Percentiles rank a stretch among this genome's conserved stretches.
Conservation (phyloP, 352 stramenopile species). For the Phytophthora pseudosyringae region DNA sequence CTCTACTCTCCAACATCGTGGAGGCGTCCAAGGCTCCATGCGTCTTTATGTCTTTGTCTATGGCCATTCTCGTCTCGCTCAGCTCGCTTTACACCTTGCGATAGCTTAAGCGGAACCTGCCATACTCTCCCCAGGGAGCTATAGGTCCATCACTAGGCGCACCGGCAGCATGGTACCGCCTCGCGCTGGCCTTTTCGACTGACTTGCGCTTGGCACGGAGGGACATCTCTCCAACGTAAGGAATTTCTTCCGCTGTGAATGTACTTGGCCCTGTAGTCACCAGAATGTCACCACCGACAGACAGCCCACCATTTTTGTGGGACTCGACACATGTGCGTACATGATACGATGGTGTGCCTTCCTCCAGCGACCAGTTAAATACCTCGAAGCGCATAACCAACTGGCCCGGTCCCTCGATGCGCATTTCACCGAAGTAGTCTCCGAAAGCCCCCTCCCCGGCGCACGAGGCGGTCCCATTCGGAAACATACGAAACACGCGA, state of each 20-base stretch:
- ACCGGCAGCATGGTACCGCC: constrained; percentile 17
- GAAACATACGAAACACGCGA: constrained; percentile 62
- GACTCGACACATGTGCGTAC: constrained; percentile 53
- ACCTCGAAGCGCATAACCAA: constrained; percentile 60
- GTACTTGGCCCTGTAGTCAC: constrained; percentile 36
- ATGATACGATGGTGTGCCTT: constrained; percentile 43
- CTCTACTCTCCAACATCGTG: background rate
- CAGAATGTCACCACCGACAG: constrained; percentile 56
- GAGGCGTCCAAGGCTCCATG: background rate
- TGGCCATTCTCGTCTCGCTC: background rate
- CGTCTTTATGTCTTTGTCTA: background rate
- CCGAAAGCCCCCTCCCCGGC: constrained; percentile 53
- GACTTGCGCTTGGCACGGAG: constrained; percentile 55
- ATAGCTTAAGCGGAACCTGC: constrained; percentile 48
- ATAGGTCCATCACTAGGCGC: background rate
- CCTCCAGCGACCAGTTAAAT: constrained; percentile 49
- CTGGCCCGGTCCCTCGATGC: constrained; percentile 46
- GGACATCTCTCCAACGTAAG: constrained; percentile 57
- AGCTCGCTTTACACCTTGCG: constrained; percentile 23
- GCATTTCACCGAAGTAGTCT: constrained; percentile 70
- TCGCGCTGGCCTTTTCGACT: constrained; percentile 31
- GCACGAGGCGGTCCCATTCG: constrained; percentile 55
- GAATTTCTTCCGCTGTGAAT: constrained; percentile 44
- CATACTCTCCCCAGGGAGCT: constrained; percentile 36
- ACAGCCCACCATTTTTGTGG: constrained; percentile 45